Base-by-base conservation (phyloP, 192 early-diverging fungal genomes). In the Coemansia asiatica region DNA sequence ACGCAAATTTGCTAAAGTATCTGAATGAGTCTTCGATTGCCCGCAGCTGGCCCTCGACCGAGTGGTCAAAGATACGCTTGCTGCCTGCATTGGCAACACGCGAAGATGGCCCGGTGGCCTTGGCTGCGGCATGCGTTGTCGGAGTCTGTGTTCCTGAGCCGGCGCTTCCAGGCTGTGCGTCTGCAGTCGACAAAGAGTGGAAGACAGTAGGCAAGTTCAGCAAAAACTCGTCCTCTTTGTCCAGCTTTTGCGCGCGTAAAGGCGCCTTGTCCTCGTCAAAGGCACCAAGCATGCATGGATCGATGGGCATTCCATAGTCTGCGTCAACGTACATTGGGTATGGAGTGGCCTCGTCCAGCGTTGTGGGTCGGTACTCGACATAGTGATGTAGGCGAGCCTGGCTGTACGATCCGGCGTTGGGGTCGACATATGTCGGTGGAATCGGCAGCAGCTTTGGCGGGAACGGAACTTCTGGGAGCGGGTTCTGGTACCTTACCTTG, bases 401-500 rank as follows among this genome's bases (percentile, higher is more conserved):
- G 59, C 68, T 76, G 63, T 78, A 78, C 27, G 74, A 76, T 6
- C 80, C 80, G 3, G 64, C 78, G 49, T 60, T 67, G 21, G 83
- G 53, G 58, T 81, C 73, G 4, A 81, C 75, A 19, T 82, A 77
- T 5, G 80, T 82, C 9, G 80, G 80, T 22, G 80, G 80, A 57
- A 82, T 71, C n/a, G 78, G 71, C 47, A 84, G 69, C 13, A 84
- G 75, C 61, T 84, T 84, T 63, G 79, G 83, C 13, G 83, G 79
- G 40, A 84, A 81, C 2, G 83, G 83, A 5, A 84, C 72, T 35
- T 66, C 60, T 25, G 83, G 83, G 22, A 84, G 61, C 38, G 83
- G 74, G 58, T 84, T 84, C 33, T 78, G 74, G 57, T 84, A 84
- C 31, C 79, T 74, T 31, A 81, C 72, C 59, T 76, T 81, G 73